Evolutionary conservation across 495 filamentous ascomycete genomes (phyloP).

Genomic region (Penicillium macrosclerotiorum): DNA sequence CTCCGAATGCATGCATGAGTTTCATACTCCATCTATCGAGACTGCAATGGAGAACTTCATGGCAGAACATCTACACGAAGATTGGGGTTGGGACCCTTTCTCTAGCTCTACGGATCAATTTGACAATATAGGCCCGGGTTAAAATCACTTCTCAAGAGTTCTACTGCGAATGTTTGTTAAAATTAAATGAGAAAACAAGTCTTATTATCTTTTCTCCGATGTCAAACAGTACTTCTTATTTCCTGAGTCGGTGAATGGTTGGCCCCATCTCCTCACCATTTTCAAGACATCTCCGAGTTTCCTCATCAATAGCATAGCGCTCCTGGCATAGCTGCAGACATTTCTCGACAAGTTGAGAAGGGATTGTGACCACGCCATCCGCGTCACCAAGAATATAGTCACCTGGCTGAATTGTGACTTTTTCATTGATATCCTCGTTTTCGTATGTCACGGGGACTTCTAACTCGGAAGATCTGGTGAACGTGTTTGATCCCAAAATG

Average conservation of each 20-base stretch:
- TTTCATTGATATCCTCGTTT: conserved; percentile 32
- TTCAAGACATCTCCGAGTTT: conserved; percentile 20
- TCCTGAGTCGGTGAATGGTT: conserved; percentile 25
- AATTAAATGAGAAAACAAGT: too few species aligned
- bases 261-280: conserved; percentile 25
- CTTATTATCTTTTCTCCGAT: too few species aligned
- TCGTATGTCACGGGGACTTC: conserved; percentile 34
- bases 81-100: conserved; percentile 29
- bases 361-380: conserved; percentile 51
- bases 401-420: conserved; percentile 50
- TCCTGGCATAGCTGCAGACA: conserved; percentile 23
- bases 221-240: too few species aligned
- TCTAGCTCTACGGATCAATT: conserved; percentile 7
- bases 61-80: conserved; percentile 21
- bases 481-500: conserved; percentile 21
- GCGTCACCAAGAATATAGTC: conserved; percentile 58
- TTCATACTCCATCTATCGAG: conserved; percentile 11
- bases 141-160: not conserved
- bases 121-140: not conserved
- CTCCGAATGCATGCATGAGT: not conserved
- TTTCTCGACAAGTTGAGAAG: conserved; percentile 13
- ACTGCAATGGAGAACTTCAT: conserved; percentile 23
- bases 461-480: conserved; percentile 23
- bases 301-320: conserved; percentile 26
- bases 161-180: not conserved